phyloP scores from a whole-genome alignment of 163 green algal genomes.

The Chloromonas sp. region DNA sequence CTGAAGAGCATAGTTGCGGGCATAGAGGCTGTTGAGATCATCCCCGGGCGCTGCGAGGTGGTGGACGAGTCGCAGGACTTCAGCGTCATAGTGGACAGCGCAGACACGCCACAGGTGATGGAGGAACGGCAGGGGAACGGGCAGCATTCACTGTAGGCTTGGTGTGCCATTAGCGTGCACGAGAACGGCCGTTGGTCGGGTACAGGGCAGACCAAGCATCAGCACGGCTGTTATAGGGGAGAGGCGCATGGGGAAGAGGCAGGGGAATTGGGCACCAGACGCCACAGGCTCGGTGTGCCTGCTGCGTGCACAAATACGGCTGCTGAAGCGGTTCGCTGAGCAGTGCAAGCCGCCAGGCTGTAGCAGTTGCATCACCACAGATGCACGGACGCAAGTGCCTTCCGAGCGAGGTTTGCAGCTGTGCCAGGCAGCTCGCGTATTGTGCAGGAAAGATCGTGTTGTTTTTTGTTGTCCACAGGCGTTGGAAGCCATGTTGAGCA shows the following conservation, averaged over 20 bases:
- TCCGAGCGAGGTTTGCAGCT: no score
- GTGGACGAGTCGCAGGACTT: conserved; percentile 92
- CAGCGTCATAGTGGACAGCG: conserved; percentile 83
- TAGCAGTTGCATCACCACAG: no score
- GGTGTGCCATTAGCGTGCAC: conserved; percentile 52
- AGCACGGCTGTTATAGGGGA: no score
- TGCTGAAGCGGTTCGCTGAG: no score
- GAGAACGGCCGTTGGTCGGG: conserved; percentile 52
- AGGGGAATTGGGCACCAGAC: no score
- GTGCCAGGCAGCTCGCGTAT: no score
- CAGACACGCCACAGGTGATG: conserved; percentile 64
- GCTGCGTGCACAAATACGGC: not conserved
- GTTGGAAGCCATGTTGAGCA: conserved; percentile 25
- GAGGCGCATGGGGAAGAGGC: no score
- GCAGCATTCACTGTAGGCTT: no score
- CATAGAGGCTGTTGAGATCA: conserved; percentile 75
- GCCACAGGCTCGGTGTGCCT: not conserved
- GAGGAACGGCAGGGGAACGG: no score
- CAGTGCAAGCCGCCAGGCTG: no score
- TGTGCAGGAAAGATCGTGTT: no score
- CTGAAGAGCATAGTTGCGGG: conserved; percentile 76
- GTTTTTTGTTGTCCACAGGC: not conserved
- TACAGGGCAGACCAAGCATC: conserved; percentile 36
- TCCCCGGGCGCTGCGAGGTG: conserved; percentile 81
- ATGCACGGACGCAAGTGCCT: no score